Percentiles rank a stretch among this genome's conserved stretches.
phyloP scores from a whole-genome alignment of 2,329 filamentous ascomycete genomes.

The Atkinsonella hypoxylon region DNA sequence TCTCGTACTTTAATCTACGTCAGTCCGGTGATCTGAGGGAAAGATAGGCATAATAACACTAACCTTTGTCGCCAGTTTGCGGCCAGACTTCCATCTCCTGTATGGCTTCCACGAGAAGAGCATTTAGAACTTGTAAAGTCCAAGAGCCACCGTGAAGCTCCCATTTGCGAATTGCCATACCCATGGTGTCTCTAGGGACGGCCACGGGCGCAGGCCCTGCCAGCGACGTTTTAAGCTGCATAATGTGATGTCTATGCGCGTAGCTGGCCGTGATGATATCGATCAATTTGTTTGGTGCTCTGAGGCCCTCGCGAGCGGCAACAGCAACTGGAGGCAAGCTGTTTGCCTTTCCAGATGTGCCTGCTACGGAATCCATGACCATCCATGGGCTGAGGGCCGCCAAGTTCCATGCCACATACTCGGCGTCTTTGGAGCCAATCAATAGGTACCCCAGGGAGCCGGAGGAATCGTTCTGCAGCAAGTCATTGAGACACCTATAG shows the following conservation, averaged over 20 bases:
- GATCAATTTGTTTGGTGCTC: constrained; percentile 62
- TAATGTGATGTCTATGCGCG: constrained; percentile 51
- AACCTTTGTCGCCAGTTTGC: constrained; percentile 19
- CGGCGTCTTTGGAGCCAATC: constrained; percentile 49
- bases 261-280: constrained; percentile 55
- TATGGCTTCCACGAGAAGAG: constrained; percentile 52
- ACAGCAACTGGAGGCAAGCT: constrained; percentile 37
- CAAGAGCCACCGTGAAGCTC: constrained; percentile 51
- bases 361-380: constrained; percentile 30
- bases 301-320: constrained; percentile 65
- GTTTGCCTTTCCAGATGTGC: constrained; percentile 33
- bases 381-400: constrained; percentile 66
- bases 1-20: constrained; percentile 25
- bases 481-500: constrained; percentile 49
- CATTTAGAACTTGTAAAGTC: constrained; percentile 58
- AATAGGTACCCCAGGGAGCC: constrained; percentile 42
- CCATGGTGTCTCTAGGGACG: constrained; percentile 49
- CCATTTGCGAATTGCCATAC: constrained; percentile 65
- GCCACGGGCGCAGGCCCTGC: constrained; percentile 32
- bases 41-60: not conserved
- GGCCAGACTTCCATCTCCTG: constrained; percentile 24
- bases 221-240: constrained; percentile 44
- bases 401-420: constrained; percentile 67
- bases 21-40: not conserved
- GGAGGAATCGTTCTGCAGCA: constrained; percentile 31